Evolutionary conservation across 2,329 filamentous ascomycete genomes (phyloP), one percentile per base, ranked within the genome.

Genomic region (Cryphonectria naterciae): DNA sequence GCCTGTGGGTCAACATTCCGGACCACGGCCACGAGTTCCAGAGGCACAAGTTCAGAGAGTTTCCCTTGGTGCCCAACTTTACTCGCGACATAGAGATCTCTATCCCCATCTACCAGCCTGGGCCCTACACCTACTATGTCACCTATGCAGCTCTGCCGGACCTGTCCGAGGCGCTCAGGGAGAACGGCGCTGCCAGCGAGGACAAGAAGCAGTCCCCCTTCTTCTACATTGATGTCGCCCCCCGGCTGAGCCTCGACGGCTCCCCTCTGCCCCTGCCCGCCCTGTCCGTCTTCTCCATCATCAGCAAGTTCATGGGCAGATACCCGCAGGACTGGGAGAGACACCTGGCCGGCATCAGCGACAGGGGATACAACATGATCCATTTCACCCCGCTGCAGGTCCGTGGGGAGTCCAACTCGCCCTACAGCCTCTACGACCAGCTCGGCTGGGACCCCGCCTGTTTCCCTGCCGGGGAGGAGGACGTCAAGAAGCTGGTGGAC

Each of bases 281-380:
- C 0, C 85, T 99, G 65, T 97, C 94, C 19, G 88, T 98, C 75
- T 97, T 98, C 82, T 98, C 96, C 15, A 87, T 95, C 69, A 93
- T 99, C 74, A 98, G 95, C 79, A 99, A 99, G 82, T 98, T 98
- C 83, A 97, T 99, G 93, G 96, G 96, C 73, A 91, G 91, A 78
- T 97, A 96, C 78, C 94, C 95, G 0, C 86, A 86, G 22, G 93
- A 97, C 77, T 99, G 95, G 95, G 90, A 98, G 79, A 92, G 89
- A 67, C 95, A 98, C 79, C 84, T 99, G 70, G 87, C 88, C 70
- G 95, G 96, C 39, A 97, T 99, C 79, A 93, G 93, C 79, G 89
- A 93, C 77, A 88, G 96, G 73, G 95, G 95, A 62, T 99, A 99
- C 86, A 99, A 99, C 83, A 98, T 98, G 94, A 90, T 99, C 72